Evolutionary conservation across 2,329 filamentous ascomycete genomes (phyloP).

Genomic region (Talaromyces sp.): DNA sequence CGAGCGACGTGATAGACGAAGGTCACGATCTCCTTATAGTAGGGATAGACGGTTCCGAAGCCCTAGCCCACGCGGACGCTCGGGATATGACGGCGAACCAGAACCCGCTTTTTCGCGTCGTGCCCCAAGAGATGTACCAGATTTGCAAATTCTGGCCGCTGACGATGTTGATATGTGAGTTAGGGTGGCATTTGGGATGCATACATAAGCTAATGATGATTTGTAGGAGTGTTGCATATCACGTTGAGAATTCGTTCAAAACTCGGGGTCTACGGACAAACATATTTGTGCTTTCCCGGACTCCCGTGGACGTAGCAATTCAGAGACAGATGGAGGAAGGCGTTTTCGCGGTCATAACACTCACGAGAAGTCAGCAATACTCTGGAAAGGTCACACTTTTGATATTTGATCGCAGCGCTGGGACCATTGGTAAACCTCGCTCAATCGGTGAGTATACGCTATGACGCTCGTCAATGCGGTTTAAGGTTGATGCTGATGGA

Average conservation of each 20-base stretch:
- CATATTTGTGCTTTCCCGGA: slow-evolving; percentile 71
- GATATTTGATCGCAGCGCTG: slow-evolving; percentile 74
- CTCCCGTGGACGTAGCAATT: slow-evolving; percentile 73
- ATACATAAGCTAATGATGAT: background rate
- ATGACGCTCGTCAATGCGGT: background rate
- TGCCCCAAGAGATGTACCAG: slow-evolving; percentile 70
- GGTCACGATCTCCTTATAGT: slow-evolving; percentile 65
- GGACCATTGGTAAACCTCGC: slow-evolving; percentile 63
- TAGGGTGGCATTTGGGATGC: slow-evolving; percentile 9
- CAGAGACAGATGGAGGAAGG: slow-evolving; percentile 83
- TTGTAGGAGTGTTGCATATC: slow-evolving; percentile 67
- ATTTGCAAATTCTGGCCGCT: slow-evolving; percentile 80
- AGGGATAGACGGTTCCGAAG: slow-evolving; percentile 63
- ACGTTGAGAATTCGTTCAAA: slow-evolving; percentile 72
- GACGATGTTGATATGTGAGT: slow-evolving; percentile 62
- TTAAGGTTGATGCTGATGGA: slow-evolving; percentile 11
- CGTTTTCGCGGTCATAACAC: slow-evolving; percentile 74
- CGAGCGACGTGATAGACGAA: slow-evolving; percentile 52
- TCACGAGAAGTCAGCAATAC: slow-evolving; percentile 64
- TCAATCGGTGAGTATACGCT: slow-evolving; percentile 57
- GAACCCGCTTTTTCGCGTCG: slow-evolving; percentile 68
- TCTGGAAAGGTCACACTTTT: slow-evolving; percentile 72
- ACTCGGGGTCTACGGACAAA: slow-evolving; percentile 68
- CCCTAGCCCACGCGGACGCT: slow-evolving; percentile 58
- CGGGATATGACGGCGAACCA: slow-evolving; percentile 53